Evolutionary conservation across 169 alveolate species (phyloP), one percentile per base, ranked within the genome.

Genomic region (Plasmodium chabaudi): DNA sequence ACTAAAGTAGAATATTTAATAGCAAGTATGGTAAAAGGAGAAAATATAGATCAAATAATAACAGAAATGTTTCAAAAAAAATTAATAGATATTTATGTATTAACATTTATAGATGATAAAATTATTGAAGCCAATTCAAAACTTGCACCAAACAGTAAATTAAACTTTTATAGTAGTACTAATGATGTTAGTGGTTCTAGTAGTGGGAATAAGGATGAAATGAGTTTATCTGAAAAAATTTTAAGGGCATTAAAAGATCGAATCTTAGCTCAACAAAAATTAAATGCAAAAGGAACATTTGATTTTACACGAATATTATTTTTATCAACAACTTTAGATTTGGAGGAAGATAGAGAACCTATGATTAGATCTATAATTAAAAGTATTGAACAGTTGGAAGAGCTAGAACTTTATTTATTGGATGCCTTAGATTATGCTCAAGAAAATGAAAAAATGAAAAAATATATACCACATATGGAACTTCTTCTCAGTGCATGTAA

Each of bases 351-450:
- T 39, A 84, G 91, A 60, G 65, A 51, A 60, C 61, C 73, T 17
- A 21, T 84, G 15, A 84, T 84, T 5, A 84, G 67, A 15, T 84
- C 91, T 1, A n/a, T 47, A 9, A 84, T 84, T 46, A 68, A 60
- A 23, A 68, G 69, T 47, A 46, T 84, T 55, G 91, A 84, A 6
- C 86, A 84, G 19, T 57, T 84, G 19, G 91, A 84, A 69, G 91
- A 84, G 19, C 56, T 84, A 19, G 91, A 84, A 70, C 53, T 84
- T 9, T 84, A 68, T 39, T 47, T 84, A 15, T 70, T 84, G 6
- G 91, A 84, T 49, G 91, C 86, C 34, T 47, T 84, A 42, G 91
- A 84, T 17, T 84, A 84, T 68, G 91, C 91, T 3, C 60, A 84
- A 49, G 72, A 68, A 2, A 84, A 68, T 61, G 86, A 67, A 5